These are phyloP conservation scores for Coniochaeta sp. DNA, from an alignment of 2,329 filamentous ascomycete genomes.

Conservation along the genomic window DNA sequence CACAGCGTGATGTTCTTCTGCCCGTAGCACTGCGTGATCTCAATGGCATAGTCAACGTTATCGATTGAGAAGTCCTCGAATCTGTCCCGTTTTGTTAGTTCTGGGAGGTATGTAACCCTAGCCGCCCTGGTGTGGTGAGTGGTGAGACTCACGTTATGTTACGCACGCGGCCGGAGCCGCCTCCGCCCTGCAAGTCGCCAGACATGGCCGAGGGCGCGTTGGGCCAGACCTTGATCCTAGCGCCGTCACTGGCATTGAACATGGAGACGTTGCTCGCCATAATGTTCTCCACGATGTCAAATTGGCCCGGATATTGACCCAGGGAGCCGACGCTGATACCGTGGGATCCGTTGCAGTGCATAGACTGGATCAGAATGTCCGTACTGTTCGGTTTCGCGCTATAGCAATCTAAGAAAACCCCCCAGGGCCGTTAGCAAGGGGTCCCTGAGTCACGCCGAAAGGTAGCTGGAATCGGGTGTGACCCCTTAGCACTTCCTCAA, in stretches of 20 bases:
- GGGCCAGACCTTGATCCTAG: conserved; percentile 55
- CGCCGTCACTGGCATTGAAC: conserved; percentile 36
- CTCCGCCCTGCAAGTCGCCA: conserved; percentile 49
- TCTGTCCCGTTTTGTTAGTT: too few species aligned
- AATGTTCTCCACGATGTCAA: conserved; percentile 53
- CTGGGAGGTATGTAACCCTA: too few species aligned
- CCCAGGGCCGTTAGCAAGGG: conserved; percentile 1
- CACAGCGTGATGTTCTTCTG: conserved; percentile 57
- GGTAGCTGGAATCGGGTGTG: background rate
- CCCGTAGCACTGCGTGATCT: conserved; percentile 36
- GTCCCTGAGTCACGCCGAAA: conserved; percentile 6
- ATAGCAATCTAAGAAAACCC: conserved; percentile 46
- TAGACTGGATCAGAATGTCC: conserved; percentile 51
- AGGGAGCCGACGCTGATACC: conserved; percentile 57
- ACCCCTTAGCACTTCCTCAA: conserved; percentile 10
- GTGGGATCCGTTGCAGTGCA: conserved; percentile 55
- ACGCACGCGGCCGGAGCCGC: conserved; percentile 48
- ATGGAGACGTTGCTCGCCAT: conserved; percentile 38
- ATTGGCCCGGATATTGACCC: conserved; percentile 49
- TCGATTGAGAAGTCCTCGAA: conserved; percentile 46
- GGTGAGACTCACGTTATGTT: conserved; percentile 60
- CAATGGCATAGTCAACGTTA: conserved; percentile 57
- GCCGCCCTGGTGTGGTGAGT: too few species aligned
- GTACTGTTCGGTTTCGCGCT: conserved; percentile 58
- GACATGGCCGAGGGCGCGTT: conserved; percentile 19